Percentiles rank a stretch among this genome's conserved stretches.
Evolutionary conservation across 108 stramenopile species (phyloP).

Genomic region (Cylindrotheca fusiformis): DNA sequence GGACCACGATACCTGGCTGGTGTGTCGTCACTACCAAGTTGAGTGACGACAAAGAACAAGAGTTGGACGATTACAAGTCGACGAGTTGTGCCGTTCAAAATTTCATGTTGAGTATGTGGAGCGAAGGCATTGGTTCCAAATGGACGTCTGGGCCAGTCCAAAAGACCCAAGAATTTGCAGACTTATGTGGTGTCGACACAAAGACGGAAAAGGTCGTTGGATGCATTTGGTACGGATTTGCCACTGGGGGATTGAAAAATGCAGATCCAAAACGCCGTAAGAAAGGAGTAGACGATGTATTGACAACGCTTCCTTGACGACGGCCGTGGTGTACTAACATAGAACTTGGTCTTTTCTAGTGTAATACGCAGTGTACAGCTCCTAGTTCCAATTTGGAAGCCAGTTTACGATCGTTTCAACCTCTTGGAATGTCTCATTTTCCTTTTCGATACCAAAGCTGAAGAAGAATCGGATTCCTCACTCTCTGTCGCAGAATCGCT

Average conservation of each 20-base stretch:
- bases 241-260: constrained; percentile 50
- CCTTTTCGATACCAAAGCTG: no score
- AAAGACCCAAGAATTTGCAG: constrained; percentile 57
- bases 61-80: constrained; percentile 53
- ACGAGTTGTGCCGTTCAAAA: constrained; percentile 68
- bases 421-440: no score
- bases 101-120: constrained; percentile 65
- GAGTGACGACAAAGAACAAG: constrained; percentile 7
- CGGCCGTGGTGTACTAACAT: no score
- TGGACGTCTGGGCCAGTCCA: constrained; percentile 73
- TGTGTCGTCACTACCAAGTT: constrained; percentile 57
- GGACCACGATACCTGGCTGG: constrained; percentile 67
- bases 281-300: constrained; percentile 60
- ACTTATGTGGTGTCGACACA: constrained; percentile 59
- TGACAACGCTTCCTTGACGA: constrained; percentile 51
- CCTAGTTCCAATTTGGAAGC: no score
- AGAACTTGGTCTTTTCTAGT: no score
- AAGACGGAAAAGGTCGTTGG: constrained; percentile 56
- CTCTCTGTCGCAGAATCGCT: no score
- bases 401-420: no score
- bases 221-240: constrained; percentile 72
- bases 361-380: no score
- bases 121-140: constrained; percentile 70
- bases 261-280: constrained; percentile 49
- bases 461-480: no score